Evolutionary conservation across 306 rosid species (phyloP), one percentile per base, ranked within the genome.

Genomic region (Lotus japonicus): DNA sequence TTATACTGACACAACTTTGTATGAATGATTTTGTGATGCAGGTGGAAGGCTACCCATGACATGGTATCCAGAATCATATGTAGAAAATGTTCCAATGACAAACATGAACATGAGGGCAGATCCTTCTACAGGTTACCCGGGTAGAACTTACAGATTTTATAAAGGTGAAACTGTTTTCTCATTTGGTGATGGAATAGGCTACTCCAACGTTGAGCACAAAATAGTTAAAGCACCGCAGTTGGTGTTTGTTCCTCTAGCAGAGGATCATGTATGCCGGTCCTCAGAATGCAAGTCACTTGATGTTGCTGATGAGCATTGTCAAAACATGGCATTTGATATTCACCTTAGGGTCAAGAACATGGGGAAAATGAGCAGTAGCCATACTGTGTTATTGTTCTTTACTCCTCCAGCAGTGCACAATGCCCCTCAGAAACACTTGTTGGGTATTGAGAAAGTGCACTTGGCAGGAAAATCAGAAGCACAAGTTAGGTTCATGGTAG

Each of bases 11-110:
- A 28, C 56, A 10, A 72, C 60, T 42, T 64, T 57, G 56, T 58
- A 33, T 64, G 56, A 26, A 43, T 66, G 58, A 53, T 26, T 64
- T 66, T 55, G 5, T 31, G 63, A 58, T 70, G 60, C 85, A 90
- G 97, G 99, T 81, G 99, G 97, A 74, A 88, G 95, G 82, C 79
- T 95, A 41, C 99, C 99, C 5, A 88, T 95, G 84, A 90, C 99
- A 49, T 95, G 99, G 99, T 95, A 95, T 74, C 99, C 99, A n/a
- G 89, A 90, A 72, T 79, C 97, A 4, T 95, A 81, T 53, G 88
- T 77, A 71, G 95, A 87, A 51, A 84, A 87, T 57, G 92, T 90
- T 13, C 96, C 99, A 7, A 95, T 95, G 99, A 88, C 92, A 15
- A 83, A 87, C 84, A 90, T 95, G 96, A 95, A 84, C 88, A 95